Evolutionary conservation across 495 filamentous ascomycete species (phyloP).

Genomic region (Hypoxylon lenormandii): DNA sequence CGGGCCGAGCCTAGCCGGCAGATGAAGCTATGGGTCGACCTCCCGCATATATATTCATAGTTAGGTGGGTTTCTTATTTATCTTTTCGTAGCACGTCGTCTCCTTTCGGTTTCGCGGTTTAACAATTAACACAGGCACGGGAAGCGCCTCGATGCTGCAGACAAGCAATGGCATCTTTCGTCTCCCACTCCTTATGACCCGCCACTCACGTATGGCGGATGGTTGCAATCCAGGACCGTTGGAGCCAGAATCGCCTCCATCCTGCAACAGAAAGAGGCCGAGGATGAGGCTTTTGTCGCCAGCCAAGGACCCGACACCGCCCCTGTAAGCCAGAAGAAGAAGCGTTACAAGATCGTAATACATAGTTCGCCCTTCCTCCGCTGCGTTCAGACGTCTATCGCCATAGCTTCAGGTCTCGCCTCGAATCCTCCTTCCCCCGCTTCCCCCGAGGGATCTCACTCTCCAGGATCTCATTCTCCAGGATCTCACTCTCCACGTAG

Average conservation of each 20-base stretch:
- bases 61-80: constrained; percentile 67
- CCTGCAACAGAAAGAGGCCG: constrained; percentile 64
- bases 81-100: constrained; percentile 17
- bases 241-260: constrained; percentile 83
- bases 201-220: constrained; percentile 93
- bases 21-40: constrained; percentile 57
- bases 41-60: constrained; percentile 75
- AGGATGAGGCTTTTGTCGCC: constrained; percentile 51
- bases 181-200: constrained; percentile 96
- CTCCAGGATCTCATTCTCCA: constrained; percentile 7
- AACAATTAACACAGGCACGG: constrained; percentile 74
- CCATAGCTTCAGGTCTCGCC: constrained; percentile 86
- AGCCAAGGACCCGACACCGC: constrained; percentile 31
- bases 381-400: constrained; percentile 92
- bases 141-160: constrained; percentile 88
- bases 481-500: no score
- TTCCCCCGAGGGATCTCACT: constrained; percentile 49
- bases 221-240: constrained; percentile 82
- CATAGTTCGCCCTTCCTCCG: constrained; percentile 93
- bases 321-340: constrained; percentile 57
- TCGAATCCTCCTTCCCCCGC: constrained; percentile 64
- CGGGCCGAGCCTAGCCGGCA: constrained; percentile 20
- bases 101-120: constrained; percentile 1
- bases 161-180: constrained; percentile 94
- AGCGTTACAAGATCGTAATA: constrained; percentile 81